A percentile compares a stretch with the other conserved stretches of the same genome.
Evolutionary conservation across 2,329 filamentous ascomycete genomes (phyloP).

Genomic region (Ophiobolus disseminans): DNA sequence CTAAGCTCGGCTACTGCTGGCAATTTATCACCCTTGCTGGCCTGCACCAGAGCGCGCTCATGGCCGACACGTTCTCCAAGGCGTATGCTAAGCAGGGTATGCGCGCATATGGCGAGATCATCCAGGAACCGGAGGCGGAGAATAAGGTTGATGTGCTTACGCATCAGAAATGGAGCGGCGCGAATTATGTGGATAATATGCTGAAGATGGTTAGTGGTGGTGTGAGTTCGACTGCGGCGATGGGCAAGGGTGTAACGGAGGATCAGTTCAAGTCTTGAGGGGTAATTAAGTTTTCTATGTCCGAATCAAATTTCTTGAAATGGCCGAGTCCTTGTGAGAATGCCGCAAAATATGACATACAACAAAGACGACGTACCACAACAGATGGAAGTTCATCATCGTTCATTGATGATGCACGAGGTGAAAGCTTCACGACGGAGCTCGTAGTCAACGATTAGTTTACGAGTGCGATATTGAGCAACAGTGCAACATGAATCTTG

Average conservation of each 20-base stretch:
- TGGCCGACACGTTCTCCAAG: constrained; percentile 85
- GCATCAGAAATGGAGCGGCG: constrained; percentile 98
- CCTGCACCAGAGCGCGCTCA: constrained; percentile 92
- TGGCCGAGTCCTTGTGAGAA: too few species aligned
- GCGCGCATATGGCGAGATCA: constrained; percentile 94
- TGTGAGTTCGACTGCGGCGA: constrained; percentile 88
- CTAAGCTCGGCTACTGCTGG: constrained; percentile 93
- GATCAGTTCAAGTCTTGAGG: constrained; percentile 94
- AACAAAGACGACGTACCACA: too few species aligned
- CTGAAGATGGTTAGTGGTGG: constrained; percentile 97
- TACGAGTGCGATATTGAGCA: too few species aligned
- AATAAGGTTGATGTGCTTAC: constrained; percentile 90
- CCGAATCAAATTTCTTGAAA: too few species aligned
- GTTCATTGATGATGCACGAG: too few species aligned
- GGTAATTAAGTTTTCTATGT: too few species aligned
- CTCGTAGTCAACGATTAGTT: too few species aligned
- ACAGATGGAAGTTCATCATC: too few species aligned
- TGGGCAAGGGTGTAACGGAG: constrained; percentile 98
- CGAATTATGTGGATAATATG: constrained; percentile 91
- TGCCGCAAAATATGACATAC: too few species aligned
- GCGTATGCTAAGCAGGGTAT: constrained; percentile 85
- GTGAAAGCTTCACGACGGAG: too few species aligned
- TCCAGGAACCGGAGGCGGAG: constrained; percentile 97
- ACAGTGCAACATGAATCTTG: too few species aligned
- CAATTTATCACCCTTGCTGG: constrained; percentile 99